Percentiles rank a stretch among this genome's conserved stretches.
phyloP scores from a whole-genome alignment of 2,329 filamentous ascomycete genomes.

The Colletotrichum limetticola region DNA sequence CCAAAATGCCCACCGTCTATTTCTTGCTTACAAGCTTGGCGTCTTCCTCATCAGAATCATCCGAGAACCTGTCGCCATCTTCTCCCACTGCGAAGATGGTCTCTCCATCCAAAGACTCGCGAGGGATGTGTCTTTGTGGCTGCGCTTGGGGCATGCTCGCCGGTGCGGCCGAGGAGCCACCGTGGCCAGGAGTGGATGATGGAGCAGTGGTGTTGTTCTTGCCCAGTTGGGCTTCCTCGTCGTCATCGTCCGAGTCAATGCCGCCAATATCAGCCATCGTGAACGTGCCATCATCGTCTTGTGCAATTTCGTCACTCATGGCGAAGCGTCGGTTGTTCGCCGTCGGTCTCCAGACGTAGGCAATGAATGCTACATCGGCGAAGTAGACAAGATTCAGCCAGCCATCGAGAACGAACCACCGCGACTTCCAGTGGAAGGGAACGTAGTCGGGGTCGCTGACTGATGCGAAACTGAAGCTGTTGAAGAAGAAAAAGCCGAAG shows the following conservation, averaged over 20 bases:
- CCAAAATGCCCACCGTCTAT: constrained; percentile 38
- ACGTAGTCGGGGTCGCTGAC: constrained; percentile 88
- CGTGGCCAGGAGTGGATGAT: constrained; percentile 28
- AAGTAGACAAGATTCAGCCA: constrained; percentile 98
- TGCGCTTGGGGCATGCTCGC: constrained; percentile 30
- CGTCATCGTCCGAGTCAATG: constrained; percentile 69
- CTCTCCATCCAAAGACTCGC: constrained; percentile 80
- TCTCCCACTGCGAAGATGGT: constrained; percentile 97
- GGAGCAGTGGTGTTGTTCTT: constrained; percentile 41
- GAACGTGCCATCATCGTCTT: constrained; percentile 95
- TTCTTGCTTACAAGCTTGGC: constrained; percentile 64
- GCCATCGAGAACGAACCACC: constrained; percentile 97
- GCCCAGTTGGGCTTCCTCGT: constrained; percentile 66
- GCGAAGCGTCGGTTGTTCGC: constrained; percentile 97
- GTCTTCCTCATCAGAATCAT: constrained; percentile 74
- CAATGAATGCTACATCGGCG: constrained; percentile 90
- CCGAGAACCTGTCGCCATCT: constrained; percentile 83
- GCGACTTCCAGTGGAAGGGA: constrained; percentile 94
- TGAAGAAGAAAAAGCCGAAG: constrained; percentile 98
- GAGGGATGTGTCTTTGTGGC: constrained; percentile 51
- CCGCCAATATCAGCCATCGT: constrained; percentile 94
- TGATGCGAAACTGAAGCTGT: constrained; percentile 93
- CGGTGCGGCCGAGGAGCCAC: constrained; percentile 10
- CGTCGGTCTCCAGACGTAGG: constrained; percentile 96
- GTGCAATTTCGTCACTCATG: constrained; percentile 98